Base-by-base conservation (phyloP, 2,329 filamentous ascomycete genomes). In the Colletotrichum sidae region DNA sequence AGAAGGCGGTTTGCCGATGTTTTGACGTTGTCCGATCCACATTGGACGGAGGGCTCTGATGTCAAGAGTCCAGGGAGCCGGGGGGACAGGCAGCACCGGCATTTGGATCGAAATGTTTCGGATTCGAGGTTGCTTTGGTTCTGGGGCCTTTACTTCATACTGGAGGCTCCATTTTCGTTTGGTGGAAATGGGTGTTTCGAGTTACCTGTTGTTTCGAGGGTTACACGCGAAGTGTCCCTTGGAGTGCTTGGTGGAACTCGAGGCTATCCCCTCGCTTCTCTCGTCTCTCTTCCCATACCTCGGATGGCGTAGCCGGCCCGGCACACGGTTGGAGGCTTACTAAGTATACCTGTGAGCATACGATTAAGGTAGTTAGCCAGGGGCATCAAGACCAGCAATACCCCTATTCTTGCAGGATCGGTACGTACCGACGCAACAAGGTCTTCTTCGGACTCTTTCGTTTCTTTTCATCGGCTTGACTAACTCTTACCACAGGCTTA, bases 11-110 rank as follows among this genome's bases (percentile, higher is more conserved):
- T 61, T 10, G 52, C 25, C 38, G 44, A 50, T 17, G 59, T 61
- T 56, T 61, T 56, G 59, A 61, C 52, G 59, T 56, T 53, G 59
- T 56, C 59, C 13, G 45, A 44, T 55, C 59, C 53, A 55, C 59
- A 25, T 34, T 41, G n/a, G 37, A 45, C 38, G 45, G 46, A 38
- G 46, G 53, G 44, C 39, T 45, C 59, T 61, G 59, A 56, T 61
- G 52, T 56, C 59, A 61, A 13, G 33, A 39, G 33, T 54, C 44
- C 37, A 25, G 25, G 25, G 25, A 25, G 25, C 25, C 25, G 25
- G 25, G 25, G 25, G 25, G 25, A 25, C 25, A 25, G 25, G 25
- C 25, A 25, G 25, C 25, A 25, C 4, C 34, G 59, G 33, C 46
- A 44, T 47, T 39, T 49, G 42, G 17, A 33, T 13, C 50, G 25